phyloP scores from a whole-genome alignment of 768 basidiomycete genomes.

The Boletus sp. region DNA sequence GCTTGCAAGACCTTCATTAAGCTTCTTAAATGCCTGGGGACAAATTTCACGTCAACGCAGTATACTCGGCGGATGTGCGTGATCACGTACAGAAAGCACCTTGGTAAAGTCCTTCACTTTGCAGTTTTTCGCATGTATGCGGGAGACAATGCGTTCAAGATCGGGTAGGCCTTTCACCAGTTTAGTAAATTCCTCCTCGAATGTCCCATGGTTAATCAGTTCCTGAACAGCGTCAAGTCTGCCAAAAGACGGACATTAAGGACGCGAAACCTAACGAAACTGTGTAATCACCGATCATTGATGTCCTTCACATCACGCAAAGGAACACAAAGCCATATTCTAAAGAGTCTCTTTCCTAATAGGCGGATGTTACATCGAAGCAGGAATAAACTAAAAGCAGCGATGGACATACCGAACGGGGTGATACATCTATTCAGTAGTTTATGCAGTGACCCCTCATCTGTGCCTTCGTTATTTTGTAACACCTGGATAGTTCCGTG shows the following conservation, averaged over 20 bases:
- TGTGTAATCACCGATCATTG: constrained; percentile 68
- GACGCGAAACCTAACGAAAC: constrained; percentile 8
- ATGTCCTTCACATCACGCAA: constrained; percentile 79
- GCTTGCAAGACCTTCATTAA: constrained; percentile 63
- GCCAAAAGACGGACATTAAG: constrained; percentile 18
- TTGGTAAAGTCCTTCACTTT: constrained; percentile 85
- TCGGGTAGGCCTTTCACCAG: constrained; percentile 85
- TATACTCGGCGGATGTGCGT: background rate
- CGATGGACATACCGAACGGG: constrained; percentile 67
- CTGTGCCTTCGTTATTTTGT: constrained; percentile 90
- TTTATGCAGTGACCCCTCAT: constrained; percentile 85
- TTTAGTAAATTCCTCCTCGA: constrained; percentile 71
- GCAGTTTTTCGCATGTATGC: constrained; percentile 92
- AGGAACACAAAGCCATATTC: constrained; percentile 95
- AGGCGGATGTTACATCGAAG: constrained; percentile 7
- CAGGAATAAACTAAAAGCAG: constrained; percentile 3
- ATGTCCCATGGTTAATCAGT: constrained; percentile 75
- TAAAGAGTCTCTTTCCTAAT: constrained; percentile 89
- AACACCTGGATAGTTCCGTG: constrained; percentile 54
- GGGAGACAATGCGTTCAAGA: constrained; percentile 89
- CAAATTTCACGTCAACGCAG: constrained; percentile 1
- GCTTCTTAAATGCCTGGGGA: constrained; percentile 68
- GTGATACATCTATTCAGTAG: constrained; percentile 83
- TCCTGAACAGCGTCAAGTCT: constrained; percentile 96
- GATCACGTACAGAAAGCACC: constrained; percentile 62